These are phyloP conservation scores for Blastobotrys mokoenaii DNA, from an alignment of 805 yeast genomes.

Conservation along the genomic window DNA sequence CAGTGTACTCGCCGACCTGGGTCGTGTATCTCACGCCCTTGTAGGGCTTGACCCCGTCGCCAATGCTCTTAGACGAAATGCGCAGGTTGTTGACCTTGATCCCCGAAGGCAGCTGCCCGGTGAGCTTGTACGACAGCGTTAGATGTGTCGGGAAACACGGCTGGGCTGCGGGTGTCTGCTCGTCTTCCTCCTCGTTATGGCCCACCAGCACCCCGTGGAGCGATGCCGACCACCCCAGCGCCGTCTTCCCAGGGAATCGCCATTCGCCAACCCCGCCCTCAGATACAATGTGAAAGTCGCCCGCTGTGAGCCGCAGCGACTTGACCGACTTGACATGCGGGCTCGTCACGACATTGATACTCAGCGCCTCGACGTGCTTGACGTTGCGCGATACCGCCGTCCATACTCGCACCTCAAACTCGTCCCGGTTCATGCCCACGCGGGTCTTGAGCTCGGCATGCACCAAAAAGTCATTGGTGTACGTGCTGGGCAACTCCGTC, in stretches of 20 bases:
- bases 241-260: constrained; percentile 51
- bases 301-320: constrained; percentile 60
- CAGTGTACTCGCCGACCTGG: constrained; percentile 48
- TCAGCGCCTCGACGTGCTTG: constrained; percentile 40
- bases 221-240: constrained; percentile 59
- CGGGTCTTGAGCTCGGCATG: constrained; percentile 46
- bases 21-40: constrained; percentile 86
- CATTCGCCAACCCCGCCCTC: constrained; percentile 53
- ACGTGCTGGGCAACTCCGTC: constrained; percentile 32
- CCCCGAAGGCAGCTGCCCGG: constrained; percentile 72
- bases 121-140: constrained; percentile 44
- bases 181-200: constrained; percentile 17
- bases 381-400: constrained; percentile 39
- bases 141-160: constrained; percentile 36
- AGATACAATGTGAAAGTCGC: constrained; percentile 52
- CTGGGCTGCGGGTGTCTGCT: constrained; percentile 7
- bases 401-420: constrained; percentile 53
- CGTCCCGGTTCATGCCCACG: constrained; percentile 44
- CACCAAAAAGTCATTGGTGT: constrained; percentile 41
- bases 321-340: constrained; percentile 18
- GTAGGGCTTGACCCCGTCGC: constrained; percentile 62
- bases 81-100: constrained; percentile 57
- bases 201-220: constrained; percentile 50
- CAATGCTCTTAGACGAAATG: constrained; percentile 51
- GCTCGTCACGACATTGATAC: constrained; percentile 34